A percentile compares a stretch with the other conserved stretches of the same genome.
phyloP scores from a whole-genome alignment of 345 rosid genomes.

The Mangifera indica region DNA sequence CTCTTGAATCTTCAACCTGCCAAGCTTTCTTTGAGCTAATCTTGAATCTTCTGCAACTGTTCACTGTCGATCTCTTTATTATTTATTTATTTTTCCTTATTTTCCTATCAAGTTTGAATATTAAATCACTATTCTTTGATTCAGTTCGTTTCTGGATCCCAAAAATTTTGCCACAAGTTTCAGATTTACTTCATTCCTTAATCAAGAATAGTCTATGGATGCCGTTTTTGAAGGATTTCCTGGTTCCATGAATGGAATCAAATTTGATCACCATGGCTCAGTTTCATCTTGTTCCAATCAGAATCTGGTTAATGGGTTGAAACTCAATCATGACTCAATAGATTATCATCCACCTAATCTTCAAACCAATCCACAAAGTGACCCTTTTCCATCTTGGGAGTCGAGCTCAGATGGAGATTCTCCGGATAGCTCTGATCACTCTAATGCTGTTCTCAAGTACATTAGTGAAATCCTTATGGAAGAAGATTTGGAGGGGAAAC shows the following conservation, averaged over 20 bases:
- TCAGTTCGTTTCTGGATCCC: no score
- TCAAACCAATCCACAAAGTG: neutral
- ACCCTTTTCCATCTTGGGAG: constrained; percentile 11
- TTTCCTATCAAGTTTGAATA: neutral
- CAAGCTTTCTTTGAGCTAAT: neutral
- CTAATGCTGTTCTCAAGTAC: constrained; percentile 52
- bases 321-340: neutral
- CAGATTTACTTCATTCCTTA: neutral
- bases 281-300: constrained; percentile 21
- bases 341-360: constrained; percentile 14
- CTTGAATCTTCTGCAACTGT: neutral
- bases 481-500: constrained; percentile 64
- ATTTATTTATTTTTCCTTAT: neutral
- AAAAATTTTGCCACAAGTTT: neutral
- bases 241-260: constrained; percentile 19
- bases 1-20: neutral
- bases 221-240: constrained; percentile 21
- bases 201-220: constrained; percentile 22
- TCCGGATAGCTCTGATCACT: constrained; percentile 30
- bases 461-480: constrained; percentile 83
- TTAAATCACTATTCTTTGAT: no score
- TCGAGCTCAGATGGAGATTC: constrained; percentile 30
- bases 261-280: constrained; percentile 20
- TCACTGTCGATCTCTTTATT: neutral
- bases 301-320: constrained; percentile 26